Evolutionary conservation across 257 asterid genomes (phyloP), one percentile per base, ranked within the genome.

Genomic region (Apocynum venetum): DNA sequence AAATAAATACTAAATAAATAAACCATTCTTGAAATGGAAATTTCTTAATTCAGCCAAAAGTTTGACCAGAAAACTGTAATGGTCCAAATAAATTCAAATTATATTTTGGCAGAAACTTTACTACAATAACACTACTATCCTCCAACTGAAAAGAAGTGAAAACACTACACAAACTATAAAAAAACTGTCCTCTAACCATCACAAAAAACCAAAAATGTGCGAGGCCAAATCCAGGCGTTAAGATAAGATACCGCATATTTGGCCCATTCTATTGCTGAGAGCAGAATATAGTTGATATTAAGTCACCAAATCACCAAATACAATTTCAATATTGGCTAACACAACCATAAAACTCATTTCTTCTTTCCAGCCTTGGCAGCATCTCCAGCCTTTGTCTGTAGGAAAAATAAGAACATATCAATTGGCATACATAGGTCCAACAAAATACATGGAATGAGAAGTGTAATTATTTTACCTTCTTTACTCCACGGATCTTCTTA

Each of bases 401-500:
- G 57, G 6, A 12, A 6, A 40, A 10, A 12, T 2, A 49, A 48
- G 13, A 35, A 14, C 61, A 12, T 11, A 71, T 71, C n/a, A 47
- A 31, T 48, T 25, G 20, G 3, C 61, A 35, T 20, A 20, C 17
- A 17, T 10, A 69, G 67, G 41, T 7, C 20, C 47, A 36, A 13
- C 8, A 44, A 43, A 46, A 43, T n/a, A 71, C 36, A 71, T 20
- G 74, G 56, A 31, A 15, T 38, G 60, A 12, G 3, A 48, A 71
- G 9, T 17, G 3, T 48, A 64, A 4, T n/a, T 49, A 14, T 7
- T 17, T 31, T 80, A 91, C 98, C 96, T 93, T 93, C 91, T 93
- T 93, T 20, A 93, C 96, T 87, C 98, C 98, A 48, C 98, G 96
- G 69, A 93, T 81, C 85, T 93, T 93, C 89, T 89, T 91, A 12